Evolutionary conservation across 2,329 filamentous ascomycete genomes (phyloP), one percentile per base, ranked within the genome.

Genomic region (Exophiala sideris): DNA sequence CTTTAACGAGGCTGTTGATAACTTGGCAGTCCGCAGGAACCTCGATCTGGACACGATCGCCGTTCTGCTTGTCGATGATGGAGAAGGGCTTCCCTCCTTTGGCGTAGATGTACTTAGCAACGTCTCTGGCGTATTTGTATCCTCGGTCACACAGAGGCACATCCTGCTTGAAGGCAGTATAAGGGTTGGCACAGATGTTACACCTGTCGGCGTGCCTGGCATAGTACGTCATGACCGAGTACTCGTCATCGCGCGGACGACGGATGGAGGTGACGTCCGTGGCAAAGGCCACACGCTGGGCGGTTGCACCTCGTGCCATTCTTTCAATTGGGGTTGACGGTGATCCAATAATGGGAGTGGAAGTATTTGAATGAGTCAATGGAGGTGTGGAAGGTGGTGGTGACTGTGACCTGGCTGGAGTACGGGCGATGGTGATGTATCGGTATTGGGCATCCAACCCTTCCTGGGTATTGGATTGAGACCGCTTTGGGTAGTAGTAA

Each of bases 81-180:
- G 74, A 76, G 58, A 70, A 74, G 34, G 72, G 65, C 48, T 66
- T 67, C n/a, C 68, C 71, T 32, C 64, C 62, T 49, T 65, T 66
- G 50, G 59, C 60, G 62, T 71, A 69, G 35, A 72, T 53, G 54
- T 72, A 73, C 40, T 67, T 61, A 45, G 68, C 64, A 32, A 73
- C 66, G 48, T 68, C 65, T 24, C 51, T 57, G 52, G 70, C 71
- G 46, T 65, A 64, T 29, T 52, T 57, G 36, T 67, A 62, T 5
- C 71, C 71, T 48, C 65, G 65, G 35, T 65, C 53, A 61, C 71
- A 73, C n/a, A 73, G 65, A 14, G 59, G 56, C 5, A 58, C 44
- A 33, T 67, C 66, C n/a, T 62, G 52, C 36, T 57, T 58, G 57
- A 64, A 62, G 21, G 64, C 59, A 5, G 62, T 55, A 54, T 65